A percentile compares a stretch with the other conserved stretches of the same genome.
These are phyloP conservation scores for Cyathus striatus DNA, from an alignment of 768 basidiomycete species.

Conservation along the genomic window DNA sequence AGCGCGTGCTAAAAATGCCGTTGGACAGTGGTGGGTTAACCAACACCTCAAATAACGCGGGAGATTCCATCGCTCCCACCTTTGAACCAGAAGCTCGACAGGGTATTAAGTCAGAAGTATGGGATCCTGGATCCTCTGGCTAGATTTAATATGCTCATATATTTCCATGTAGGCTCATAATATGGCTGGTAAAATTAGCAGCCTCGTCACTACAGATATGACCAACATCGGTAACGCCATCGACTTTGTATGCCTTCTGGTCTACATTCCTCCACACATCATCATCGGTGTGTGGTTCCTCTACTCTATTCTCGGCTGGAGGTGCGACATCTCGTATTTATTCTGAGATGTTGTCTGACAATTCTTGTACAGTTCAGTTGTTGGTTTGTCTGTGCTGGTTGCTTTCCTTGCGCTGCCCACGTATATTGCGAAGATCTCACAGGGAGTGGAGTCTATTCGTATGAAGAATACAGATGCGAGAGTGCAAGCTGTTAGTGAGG, in stretches of 20 bases:
- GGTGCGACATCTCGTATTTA: slow-evolving; percentile 4
- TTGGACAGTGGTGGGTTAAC: slow-evolving; percentile 34
- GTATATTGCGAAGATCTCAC: slow-evolving; percentile 43
- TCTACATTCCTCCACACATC: background rate
- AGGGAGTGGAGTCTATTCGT: slow-evolving; percentile 40
- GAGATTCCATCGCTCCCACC: too few relatives aligned
- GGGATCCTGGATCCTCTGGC: too few relatives aligned
- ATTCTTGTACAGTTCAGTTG: slow-evolving; percentile 38
- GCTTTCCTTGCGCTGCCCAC: slow-evolving; percentile 56
- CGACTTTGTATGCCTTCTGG: slow-evolving; percentile 1
- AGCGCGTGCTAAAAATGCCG: slow-evolving; percentile 54
- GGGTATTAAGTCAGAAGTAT: too few relatives aligned
- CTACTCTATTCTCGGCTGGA: slow-evolving; percentile 1
- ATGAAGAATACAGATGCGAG: slow-evolving; percentile 55
- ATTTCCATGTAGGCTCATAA: slow-evolving; percentile 28
- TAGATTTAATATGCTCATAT: too few relatives aligned
- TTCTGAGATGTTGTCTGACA: background rate
- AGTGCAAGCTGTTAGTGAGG: slow-evolving; percentile 57
- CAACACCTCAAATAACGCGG: too few relatives aligned
- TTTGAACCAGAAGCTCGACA: too few relatives aligned
- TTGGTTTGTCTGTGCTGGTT: slow-evolving; percentile 50
- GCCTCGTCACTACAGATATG: slow-evolving; percentile 64
- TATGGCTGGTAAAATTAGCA: slow-evolving; percentile 73
- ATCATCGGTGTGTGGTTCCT: slow-evolving; percentile 1
- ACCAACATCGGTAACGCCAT: slow-evolving; percentile 25